A percentile compares a stretch with the other conserved stretches of the same genome.
Evolutionary conservation across 192 early-diverging fungal species (phyloP).

Genomic region (Gamsiella multidivaricata): DNA sequence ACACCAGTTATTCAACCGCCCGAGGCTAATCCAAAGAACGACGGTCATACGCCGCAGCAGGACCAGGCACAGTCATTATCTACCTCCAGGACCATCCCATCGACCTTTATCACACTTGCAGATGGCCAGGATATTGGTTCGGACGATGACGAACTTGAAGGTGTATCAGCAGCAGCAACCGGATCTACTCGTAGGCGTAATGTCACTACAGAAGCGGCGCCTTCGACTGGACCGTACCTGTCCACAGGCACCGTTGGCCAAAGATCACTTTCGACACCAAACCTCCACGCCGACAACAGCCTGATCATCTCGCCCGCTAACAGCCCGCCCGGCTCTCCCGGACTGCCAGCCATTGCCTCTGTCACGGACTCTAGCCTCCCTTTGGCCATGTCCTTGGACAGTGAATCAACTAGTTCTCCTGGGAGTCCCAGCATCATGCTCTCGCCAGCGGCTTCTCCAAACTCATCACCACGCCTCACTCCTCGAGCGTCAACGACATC

Average conservation of each 20-base stretch:
- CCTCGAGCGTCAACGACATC: slow-evolving; percentile 11
- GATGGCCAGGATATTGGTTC: not conserved
- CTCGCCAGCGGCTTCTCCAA: slow-evolving; percentile 26
- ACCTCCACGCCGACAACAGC: slow-evolving; percentile 35
- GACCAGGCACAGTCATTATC: not conserved
- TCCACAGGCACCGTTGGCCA: slow-evolving; percentile 3
- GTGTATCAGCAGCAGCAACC: not conserved
- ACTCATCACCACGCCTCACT: slow-evolving; percentile 24
- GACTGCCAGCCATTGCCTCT: slow-evolving; percentile 23
- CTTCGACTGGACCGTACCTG: slow-evolving; percentile 22
- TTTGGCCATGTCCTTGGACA: slow-evolving; percentile 9
- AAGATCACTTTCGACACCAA: slow-evolving; percentile 44
- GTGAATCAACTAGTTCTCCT: not conserved
- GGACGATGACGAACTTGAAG: slow-evolving; percentile 15
- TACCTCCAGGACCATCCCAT: slow-evolving; percentile 12
- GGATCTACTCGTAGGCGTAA: slow-evolving; percentile 15
- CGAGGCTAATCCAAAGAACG: no score
- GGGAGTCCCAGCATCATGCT: not conserved
- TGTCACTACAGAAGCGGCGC: slow-evolving; percentile 2
- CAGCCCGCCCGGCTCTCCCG: slow-evolving; percentile 39
- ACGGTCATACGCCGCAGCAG: not conserved
- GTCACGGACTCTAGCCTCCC: not conserved
- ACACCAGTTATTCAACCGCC: no score
- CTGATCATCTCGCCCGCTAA: slow-evolving; percentile 31
- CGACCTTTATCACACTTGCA: slow-evolving; percentile 28